Evolutionary conservation across 352 stramenopile genomes (phyloP), one percentile per base, ranked within the genome.

Genomic region (Globisporangium irregulare): DNA sequence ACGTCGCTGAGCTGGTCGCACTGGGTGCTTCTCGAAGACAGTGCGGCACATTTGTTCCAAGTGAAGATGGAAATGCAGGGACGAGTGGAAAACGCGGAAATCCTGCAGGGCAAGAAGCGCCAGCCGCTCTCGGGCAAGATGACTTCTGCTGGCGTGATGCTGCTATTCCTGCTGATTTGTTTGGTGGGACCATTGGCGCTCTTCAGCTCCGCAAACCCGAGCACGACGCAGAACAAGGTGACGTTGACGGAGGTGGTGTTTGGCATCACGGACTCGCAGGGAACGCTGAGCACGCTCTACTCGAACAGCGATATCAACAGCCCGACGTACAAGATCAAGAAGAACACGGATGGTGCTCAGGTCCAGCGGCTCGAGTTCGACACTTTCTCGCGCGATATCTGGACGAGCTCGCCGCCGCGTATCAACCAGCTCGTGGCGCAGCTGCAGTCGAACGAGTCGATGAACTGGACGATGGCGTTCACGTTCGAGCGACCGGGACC

Each of bases 131-230:
- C 62, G 15, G 73, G 68, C 34, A 96, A 96, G 65, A 59, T 96
- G n/a, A 73, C 75, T 48, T 85, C 78, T 1, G 89, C 89, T 0
- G 89, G 89, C 46, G 62, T 95, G 1, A 94, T 94, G 84, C 72
- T 96, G 58, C 70, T 94, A 7, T 84, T 92, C 32, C 62, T 96
- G 29, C 62, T 95, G 9, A 54, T 95, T 1, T 96, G 89, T 73
- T 69, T 96, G 34, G 69, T 96, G 4, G 87, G 81, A 0, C 89
- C 89, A 3, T 66, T 96, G 41, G 80, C 87, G 24, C 78, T 96
- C 29, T 96, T 96, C 72, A 95, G 89, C 60, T 95, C 89, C 15
- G 89, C 90, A 25, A 96, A 96, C 64, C 89, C 89, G 4, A 94
- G 84, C 62, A 96, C 89, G 36, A 84, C 72, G 7, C 46, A 74